A percentile compares a stretch with the other conserved stretches of the same genome.
Evolutionary conservation across 2,329 filamentous ascomycete genomes (phyloP).

Genomic region (Talaromyces marneffei): DNA sequence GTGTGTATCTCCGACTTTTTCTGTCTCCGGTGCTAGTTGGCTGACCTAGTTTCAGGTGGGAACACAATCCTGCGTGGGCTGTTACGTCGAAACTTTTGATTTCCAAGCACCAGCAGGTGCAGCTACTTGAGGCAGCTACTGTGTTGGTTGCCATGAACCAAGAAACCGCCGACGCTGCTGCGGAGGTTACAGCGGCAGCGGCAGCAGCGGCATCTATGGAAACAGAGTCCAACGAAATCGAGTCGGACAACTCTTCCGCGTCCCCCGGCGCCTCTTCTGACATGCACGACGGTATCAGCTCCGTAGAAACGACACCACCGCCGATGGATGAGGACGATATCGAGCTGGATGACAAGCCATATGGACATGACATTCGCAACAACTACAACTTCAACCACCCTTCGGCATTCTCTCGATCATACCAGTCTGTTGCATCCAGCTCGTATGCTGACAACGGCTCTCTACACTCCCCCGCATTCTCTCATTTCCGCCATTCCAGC

Average conservation of each 20-base stretch:
- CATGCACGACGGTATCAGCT: slow-evolving; percentile 66
- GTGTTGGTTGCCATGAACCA: slow-evolving; percentile 86
- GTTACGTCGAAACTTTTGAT: slow-evolving; percentile 96
- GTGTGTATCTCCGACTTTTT: slow-evolving; percentile 62
- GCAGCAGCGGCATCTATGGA: slow-evolving; percentile 53
- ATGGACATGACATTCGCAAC: slow-evolving; percentile 13
- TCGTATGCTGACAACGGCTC: slow-evolving; percentile 52
- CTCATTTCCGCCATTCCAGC: slow-evolving; percentile 66
- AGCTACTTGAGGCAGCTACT: slow-evolving; percentile 93
- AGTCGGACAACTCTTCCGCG: slow-evolving; percentile 74
- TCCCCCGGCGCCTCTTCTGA: slow-evolving; percentile 82
- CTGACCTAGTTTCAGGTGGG: slow-evolving; percentile 65
- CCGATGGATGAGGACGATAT: slow-evolving; percentile 61
- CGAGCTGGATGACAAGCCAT: slow-evolving; percentile 37
- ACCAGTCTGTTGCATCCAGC: slow-evolving; percentile 63
- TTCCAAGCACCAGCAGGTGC: slow-evolving; percentile 98
- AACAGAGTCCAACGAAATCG: slow-evolving; percentile 53
- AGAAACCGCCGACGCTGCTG: slow-evolving; percentile 57
- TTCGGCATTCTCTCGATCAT: slow-evolving; percentile 65
- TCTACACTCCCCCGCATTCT: slow-evolving; percentile 41
- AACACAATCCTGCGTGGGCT: slow-evolving; percentile 97
- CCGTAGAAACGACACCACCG: slow-evolving; percentile 86
- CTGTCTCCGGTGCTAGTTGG: slow-evolving; percentile 37
- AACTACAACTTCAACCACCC: slow-evolving; percentile 47
- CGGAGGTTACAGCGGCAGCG: slow-evolving; percentile 24